phyloP scores from a whole-genome alignment of 2,329 filamentous ascomycete species.

The Monilinia aucupariae region DNA sequence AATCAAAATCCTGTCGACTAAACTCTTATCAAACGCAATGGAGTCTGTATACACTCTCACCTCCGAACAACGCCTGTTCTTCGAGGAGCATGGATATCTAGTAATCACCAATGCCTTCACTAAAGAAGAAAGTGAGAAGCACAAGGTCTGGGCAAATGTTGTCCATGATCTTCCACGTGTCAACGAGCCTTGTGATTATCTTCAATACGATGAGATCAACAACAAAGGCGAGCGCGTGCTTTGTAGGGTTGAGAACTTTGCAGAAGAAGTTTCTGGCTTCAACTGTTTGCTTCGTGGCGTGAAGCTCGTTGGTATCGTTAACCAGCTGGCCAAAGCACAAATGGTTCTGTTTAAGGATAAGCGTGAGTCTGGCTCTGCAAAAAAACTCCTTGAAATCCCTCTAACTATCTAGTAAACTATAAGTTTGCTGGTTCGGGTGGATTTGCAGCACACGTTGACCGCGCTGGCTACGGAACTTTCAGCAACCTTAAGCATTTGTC shows the following conservation, averaged over 20 bases:
- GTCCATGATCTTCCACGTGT: constrained; percentile 35
- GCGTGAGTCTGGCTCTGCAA: constrained; percentile 22
- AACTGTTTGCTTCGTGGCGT: background rate
- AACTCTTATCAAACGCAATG: background rate
- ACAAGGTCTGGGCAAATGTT: background rate
- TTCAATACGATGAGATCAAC: constrained; percentile 38
- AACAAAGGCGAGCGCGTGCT: constrained; percentile 33
- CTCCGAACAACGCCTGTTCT: background rate
- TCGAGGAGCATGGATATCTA: background rate
- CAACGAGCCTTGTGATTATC: constrained; percentile 25
- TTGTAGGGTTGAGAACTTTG: constrained; percentile 34
- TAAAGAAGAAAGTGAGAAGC: background rate
- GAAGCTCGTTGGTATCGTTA: constrained; percentile 9
- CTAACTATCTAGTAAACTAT: constrained; percentile 33
- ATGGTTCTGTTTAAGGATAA: constrained; percentile 30
- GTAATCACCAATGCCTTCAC: background rate
- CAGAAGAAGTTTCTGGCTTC: background rate
- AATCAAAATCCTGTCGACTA: background rate
- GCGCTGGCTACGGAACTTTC: constrained; percentile 37
- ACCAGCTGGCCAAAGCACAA: constrained; percentile 31
- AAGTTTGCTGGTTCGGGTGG: constrained; percentile 36
- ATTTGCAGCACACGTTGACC: constrained; percentile 36
- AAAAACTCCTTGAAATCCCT: background rate
- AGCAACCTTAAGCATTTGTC: constrained; percentile 37
- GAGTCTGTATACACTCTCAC: background rate